These are phyloP conservation scores for Microstegium vimineum DNA, from an alignment of 176 grass and related monocot genomes.

Conservation along the genomic window DNA sequence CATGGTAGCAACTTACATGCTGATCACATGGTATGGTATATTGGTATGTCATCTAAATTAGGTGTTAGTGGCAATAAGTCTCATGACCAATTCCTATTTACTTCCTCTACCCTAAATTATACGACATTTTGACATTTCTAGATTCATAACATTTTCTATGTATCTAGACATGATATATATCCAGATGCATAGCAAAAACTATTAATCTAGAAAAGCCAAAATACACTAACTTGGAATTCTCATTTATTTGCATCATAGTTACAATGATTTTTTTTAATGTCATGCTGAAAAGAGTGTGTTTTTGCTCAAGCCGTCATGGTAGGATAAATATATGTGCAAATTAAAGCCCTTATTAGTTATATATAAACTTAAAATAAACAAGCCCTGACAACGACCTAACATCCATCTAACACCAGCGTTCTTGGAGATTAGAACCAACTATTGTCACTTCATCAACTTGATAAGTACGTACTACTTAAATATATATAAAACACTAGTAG, in stretches of 20 bases:
- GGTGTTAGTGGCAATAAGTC: neutral
- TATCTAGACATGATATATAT: no score
- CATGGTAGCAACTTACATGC: neutral
- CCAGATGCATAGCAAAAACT: no score
- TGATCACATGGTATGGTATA: neutral
- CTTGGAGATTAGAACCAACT: neutral
- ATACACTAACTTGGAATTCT: neutral
- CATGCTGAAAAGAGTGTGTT: neutral
- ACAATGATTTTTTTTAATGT: neutral
- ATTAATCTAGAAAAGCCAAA: no score
- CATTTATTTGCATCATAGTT: no score
- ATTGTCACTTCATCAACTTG: neutral
- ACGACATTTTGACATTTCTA: no score
- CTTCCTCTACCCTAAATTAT: no score
- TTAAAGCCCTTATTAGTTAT: no score
- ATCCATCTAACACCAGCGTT: neutral
- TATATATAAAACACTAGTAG: neutral
- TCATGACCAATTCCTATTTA: no score
- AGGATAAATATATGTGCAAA: no score
- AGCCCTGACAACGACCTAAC: neutral
- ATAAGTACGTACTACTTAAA: neutral
- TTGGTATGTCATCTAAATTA: neutral
- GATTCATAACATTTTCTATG: no score
- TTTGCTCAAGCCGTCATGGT: fast-evolving
- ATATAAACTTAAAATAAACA: neutral